These are phyloP conservation scores for Cystofilobasidium bisporidii DNA, from an alignment of 768 basidiomycete species.

Conservation along the genomic window DNA sequence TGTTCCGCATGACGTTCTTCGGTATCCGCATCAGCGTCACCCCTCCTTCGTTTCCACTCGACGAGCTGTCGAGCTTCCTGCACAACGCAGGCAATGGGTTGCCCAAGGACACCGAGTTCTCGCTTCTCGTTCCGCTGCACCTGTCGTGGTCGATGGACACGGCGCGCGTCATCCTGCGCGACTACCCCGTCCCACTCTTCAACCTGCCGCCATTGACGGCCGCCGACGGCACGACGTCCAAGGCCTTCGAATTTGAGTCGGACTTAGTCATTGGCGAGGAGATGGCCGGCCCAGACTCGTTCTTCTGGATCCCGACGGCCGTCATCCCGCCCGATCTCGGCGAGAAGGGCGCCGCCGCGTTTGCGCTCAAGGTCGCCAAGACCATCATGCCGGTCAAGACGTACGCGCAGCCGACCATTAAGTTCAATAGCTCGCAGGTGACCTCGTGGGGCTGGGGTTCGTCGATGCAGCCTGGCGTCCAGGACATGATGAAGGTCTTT, in stretches of 20 bases:
- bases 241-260: slow-evolving; percentile 19
- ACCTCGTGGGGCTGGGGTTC: slow-evolving; percentile 81
- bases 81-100: slow-evolving; percentile 57
- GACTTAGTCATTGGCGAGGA: slow-evolving; percentile 27
- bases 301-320: slow-evolving; percentile 32
- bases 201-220: slow-evolving; percentile 49
- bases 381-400: slow-evolving; percentile 93
- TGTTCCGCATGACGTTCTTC: slow-evolving; percentile 58
- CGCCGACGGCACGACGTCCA: slow-evolving; percentile 11
- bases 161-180: slow-evolving; percentile 59
- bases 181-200: slow-evolving; percentile 81
- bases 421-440: slow-evolving; percentile 53
- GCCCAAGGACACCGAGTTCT: slow-evolving; percentile 60
- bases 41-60: slow-evolving; percentile 50
- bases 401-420: slow-evolving; percentile 66
- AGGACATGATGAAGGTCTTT: slow-evolving; percentile 72
- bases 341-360: slow-evolving; percentile 47
- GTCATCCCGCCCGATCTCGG: slow-evolving; percentile 54
- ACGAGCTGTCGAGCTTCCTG: slow-evolving; percentile 52
- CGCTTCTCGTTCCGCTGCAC: slow-evolving; percentile 73
- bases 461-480: slow-evolving; percentile 73
- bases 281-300: slow-evolving; percentile 23
- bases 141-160: slow-evolving; percentile 57
- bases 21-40: slow-evolving; percentile 52
- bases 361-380: slow-evolving; percentile 64